Evolutionary conservation across 73 alveolate genomes (phyloP).

Genomic region (Paramecium sonneborni): DNA sequence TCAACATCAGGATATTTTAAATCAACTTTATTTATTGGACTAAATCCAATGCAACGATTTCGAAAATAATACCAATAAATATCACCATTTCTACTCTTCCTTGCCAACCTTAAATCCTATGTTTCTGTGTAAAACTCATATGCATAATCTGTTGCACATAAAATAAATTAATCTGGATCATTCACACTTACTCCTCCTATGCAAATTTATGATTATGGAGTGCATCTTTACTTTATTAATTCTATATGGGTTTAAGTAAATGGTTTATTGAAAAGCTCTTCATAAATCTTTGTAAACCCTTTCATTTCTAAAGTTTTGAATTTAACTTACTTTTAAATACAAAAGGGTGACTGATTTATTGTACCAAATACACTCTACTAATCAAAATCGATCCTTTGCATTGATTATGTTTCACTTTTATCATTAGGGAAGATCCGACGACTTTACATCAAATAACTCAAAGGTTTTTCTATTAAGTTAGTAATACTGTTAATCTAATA

Average conservation of each 20-base stretch:
- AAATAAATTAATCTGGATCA: not conserved
- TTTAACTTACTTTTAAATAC: not conserved
- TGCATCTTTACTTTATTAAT: not conserved
- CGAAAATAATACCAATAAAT: not conserved
- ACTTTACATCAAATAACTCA: not conserved
- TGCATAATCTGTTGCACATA: conserved; percentile 24
- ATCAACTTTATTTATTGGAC: not conserved
- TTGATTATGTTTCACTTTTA: conserved; percentile 3
- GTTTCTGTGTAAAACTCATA: not conserved
- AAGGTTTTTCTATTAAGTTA: not conserved
- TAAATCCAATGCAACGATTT: not conserved
- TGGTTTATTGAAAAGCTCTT: not conserved
- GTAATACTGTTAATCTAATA: not conserved
- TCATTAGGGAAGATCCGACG: not conserved
- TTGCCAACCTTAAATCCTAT: not conserved
- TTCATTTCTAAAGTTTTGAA: not conserved
- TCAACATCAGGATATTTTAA: conserved; percentile 5
- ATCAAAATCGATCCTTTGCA: conserved; percentile 7
- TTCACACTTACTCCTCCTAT: not conserved
- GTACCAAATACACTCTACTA: not conserved
- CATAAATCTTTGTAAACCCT: not conserved
- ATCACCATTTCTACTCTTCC: not conserved
- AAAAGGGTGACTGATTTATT: not conserved
- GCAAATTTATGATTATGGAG: not conserved
- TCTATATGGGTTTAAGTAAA: not conserved